Evolutionary conservation across 2,329 filamentous ascomycete species (phyloP), one percentile per base, ranked within the genome.

Genomic region (Colletotrichum coccodes): DNA sequence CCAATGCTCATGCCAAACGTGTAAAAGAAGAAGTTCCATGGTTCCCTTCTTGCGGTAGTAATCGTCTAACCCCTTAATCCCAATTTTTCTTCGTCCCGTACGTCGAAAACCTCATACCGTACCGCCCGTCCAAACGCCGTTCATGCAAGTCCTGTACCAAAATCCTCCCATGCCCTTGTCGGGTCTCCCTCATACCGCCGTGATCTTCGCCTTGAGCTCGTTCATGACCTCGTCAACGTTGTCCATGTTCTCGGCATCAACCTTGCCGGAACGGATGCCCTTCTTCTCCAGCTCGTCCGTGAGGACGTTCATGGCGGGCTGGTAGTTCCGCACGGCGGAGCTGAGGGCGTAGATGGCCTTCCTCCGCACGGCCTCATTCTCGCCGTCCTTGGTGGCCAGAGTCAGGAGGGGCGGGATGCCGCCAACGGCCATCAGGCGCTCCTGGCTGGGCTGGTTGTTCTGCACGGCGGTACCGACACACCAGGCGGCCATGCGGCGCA

Each of bases 401-500:
- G 85, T 84, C 9, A 94, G 90, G 26, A 99, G 86, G 36, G 81
- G 86, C 42, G 91, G 88, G 34, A 98, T 84, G 3, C 91, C 94
- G 36, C 92, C 92, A 71, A 86, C 80, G 40, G 85, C 85, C 30
- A 88, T 72, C 62, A 90, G 79, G 59, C 89, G 89, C 82, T 96
- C 93, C 82, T 99, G 96, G 58, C 89, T 91, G 78, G 91, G 92
- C 73, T 88, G 87, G 80, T 99, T 98, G 83, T 99, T 99, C 86
- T 98, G 95, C 68, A 99, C 96, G 11, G 96, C 95, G 6, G 95
- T 98, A 58, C 94, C 94, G 67, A 96, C 84, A 82, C 94, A 98
- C 93, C 94, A 97, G n/a, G 94, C 94, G 3, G 95, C 95, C 88
- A 94, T 94, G 75, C 86, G 90, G 72, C 95, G 86, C 76, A 97